phyloP scores from a whole-genome alignment of 768 basidiomycete genomes.

The Suillus plorans region DNA sequence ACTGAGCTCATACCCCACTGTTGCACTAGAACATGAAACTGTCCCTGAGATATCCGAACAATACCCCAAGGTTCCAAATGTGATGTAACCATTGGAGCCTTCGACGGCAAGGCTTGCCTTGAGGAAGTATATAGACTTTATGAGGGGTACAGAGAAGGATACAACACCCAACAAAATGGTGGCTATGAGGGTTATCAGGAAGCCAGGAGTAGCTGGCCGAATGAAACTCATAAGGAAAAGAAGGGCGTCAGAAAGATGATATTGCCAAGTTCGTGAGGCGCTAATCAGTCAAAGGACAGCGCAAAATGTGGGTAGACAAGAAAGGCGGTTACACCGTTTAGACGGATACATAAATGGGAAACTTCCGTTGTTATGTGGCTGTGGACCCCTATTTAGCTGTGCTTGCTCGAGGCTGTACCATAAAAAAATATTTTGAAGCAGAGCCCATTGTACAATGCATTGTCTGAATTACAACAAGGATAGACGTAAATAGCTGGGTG shows the following conservation, averaged over 20 bases:
- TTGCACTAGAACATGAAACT: conserved; percentile 74
- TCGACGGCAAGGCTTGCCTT: conserved; percentile 59
- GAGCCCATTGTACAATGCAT: not conserved
- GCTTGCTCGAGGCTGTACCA: not conserved
- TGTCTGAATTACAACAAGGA: not conserved
- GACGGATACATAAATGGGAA: not conserved
- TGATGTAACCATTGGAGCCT: conserved; percentile 59
- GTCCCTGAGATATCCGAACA: conserved; percentile 60
- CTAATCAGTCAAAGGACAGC: not conserved
- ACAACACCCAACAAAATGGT: conserved; percentile 81
- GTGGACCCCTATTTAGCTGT: conserved; percentile 2
- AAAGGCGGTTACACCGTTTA: not conserved
- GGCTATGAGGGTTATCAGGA: conserved; percentile 77
- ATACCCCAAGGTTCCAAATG: conserved; percentile 89
- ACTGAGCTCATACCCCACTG: conserved; percentile 89
- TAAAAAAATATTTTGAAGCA: not conserved
- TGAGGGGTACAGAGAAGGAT: conserved; percentile 85
- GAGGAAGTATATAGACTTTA: conserved; percentile 90
- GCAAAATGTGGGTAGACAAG: not conserved
- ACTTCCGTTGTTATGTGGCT: not conserved
- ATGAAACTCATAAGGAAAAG: conserved; percentile 54
- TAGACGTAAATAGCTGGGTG: not conserved
- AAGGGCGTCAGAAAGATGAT: conserved; percentile 2
- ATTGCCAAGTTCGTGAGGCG: not conserved
- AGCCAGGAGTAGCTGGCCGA: conserved; percentile 89